Conservation (phyloP, 164 flowering plant species). For the Magnolia sinica region DNA sequence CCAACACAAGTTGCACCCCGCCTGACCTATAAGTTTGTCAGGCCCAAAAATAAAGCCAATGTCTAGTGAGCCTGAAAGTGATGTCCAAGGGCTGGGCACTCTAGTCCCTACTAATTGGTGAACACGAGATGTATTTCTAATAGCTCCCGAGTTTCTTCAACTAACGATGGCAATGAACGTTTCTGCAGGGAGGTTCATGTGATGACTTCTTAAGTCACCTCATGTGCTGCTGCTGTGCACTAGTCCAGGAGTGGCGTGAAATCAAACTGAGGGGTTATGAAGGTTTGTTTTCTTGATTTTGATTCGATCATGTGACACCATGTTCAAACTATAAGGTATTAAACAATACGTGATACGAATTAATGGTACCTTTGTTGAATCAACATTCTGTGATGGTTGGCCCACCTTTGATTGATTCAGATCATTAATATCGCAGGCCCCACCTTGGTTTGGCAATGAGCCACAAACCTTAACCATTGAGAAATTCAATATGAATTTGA, state of each 20-base stretch:
- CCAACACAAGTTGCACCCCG: too few species aligned
- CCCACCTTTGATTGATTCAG: neutral
- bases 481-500: too few species aligned
- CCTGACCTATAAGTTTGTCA: too few species aligned
- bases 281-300: conserved; percentile 15
- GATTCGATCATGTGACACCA: neutral
- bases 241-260: conserved; percentile 53
- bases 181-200: conserved; percentile 36
- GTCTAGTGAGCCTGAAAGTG: too few species aligned
- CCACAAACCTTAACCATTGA: neutral
- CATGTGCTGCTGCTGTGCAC: conserved; percentile 51
- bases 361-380: neutral
- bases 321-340: neutral
- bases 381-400: neutral
- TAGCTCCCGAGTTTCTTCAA: neutral
- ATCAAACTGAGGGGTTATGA: conserved; percentile 33
- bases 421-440: neutral
- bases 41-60: too few species aligned
- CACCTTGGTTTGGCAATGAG: neutral
- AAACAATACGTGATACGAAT: too few species aligned
- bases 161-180: neutral
- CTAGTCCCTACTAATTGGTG: neutral
- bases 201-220: conserved; percentile 50
- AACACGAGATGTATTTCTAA: neutral
- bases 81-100: too few species aligned